Evolutionary conservation across 83 land plant genomes (phyloP), one percentile per base, ranked within the genome.

Genomic region (Isoetes engelmannii): DNA sequence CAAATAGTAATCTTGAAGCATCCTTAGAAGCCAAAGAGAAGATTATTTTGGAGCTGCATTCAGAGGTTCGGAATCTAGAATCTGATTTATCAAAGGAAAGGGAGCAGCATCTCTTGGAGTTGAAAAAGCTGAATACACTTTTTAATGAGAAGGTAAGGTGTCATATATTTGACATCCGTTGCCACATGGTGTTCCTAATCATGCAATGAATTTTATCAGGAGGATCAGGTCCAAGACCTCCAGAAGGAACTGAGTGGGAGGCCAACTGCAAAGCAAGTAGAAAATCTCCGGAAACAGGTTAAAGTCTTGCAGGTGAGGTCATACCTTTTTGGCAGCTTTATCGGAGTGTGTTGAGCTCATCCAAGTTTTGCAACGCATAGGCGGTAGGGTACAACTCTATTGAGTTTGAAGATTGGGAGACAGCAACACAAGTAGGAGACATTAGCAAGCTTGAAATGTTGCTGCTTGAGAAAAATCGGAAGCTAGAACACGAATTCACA

Each of bases 381-480:
- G 99, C 96, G 45, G 99, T 94, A 57, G 99, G 99, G 37, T 94
- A 94, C 75, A 94, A 94, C 75, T 94, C 96, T 47, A 86, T 94
- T 45, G 99, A 94, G 73, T 85, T 90, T 51, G 99, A 94, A 77
- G 99, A 94, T 78, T 94, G 99, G 99, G 99, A 94, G 67, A 73
- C 81, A 44, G 99, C 99, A 67, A 85, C 97, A 5, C 84, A 79
- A 61, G 96, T 88, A 43, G 88, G 88, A 73, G 99, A 94, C 71
- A 90, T 94, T 86, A 88, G 90, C 71, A 90, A 88, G 73, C 76
- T 94, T 51, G 99, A 94, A 79, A 77, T 90, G 5, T 81, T 94
- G 68, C 79, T 94, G 57, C 92, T 94, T 51, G 99, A 94, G 62
- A 94, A 94, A 71, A 94, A 94, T 58, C 76, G 90, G 51, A 94